phyloP scores from a whole-genome alignment of 352 stramenopile genomes.

The Globisporangium emineosum region DNA sequence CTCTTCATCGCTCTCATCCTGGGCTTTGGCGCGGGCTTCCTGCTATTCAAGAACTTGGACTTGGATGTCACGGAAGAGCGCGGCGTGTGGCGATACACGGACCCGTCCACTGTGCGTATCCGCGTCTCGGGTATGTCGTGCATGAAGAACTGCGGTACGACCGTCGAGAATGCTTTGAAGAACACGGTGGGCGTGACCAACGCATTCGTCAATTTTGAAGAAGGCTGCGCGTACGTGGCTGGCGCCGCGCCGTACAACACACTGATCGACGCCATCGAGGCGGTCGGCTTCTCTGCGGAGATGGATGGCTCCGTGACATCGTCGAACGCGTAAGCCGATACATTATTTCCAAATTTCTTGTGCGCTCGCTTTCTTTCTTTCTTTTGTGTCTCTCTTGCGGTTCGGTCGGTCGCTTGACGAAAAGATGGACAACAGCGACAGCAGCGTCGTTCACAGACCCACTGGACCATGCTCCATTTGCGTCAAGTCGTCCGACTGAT shows the following conservation, averaged over 20 bases:
- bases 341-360: slow-evolving; percentile 6
- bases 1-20: slow-evolving; percentile 71
- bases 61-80: slow-evolving; percentile 66
- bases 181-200: slow-evolving; percentile 59
- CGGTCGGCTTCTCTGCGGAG: slow-evolving; percentile 63
- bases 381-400: not conserved
- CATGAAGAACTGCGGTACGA: slow-evolving; percentile 90
- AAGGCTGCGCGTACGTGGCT: slow-evolving; percentile 70
- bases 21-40: slow-evolving; percentile 66
- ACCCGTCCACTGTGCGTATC: slow-evolving; percentile 68
- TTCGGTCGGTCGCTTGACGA: slow-evolving; percentile 14
- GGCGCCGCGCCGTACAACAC: slow-evolving; percentile 47
- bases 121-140: slow-evolving; percentile 88
- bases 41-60: slow-evolving; percentile 74
- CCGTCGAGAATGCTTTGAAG: slow-evolving; percentile 56
- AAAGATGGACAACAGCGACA: slow-evolving; percentile 11
- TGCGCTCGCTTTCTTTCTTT: slow-evolving; percentile 3
- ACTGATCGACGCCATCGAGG: slow-evolving; percentile 62
- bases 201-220: slow-evolving; percentile 74
- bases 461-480: slow-evolving; percentile 11
- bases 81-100: slow-evolving; percentile 65
- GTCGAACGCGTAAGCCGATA: slow-evolving; percentile 54
- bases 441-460: not conserved
- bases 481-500: not conserved
- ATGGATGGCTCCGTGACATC: slow-evolving; percentile 32